Percentiles rank a stretch among this genome's conserved stretches.
phyloP scores from a whole-genome alignment of 176 grass and related monocot species.

The Eragrostis nindensis region DNA sequence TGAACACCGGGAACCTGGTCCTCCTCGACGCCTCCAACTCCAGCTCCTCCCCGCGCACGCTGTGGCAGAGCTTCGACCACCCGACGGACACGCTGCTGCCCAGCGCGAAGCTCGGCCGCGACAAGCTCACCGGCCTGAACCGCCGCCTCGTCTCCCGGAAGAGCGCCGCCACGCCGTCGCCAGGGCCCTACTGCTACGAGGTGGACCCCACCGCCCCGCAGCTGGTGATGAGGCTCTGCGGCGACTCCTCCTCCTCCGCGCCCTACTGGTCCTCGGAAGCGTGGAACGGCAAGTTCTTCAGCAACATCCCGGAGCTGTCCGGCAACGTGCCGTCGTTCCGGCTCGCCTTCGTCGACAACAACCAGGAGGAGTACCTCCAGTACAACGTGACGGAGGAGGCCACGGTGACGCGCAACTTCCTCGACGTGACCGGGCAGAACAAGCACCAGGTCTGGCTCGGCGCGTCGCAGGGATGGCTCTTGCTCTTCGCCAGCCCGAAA shows the following conservation, averaged over 20 bases:
- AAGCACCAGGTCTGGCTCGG: constrained; percentile 39
- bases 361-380: constrained; percentile 34
- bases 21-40: constrained; percentile 35
- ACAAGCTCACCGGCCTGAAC: constrained; percentile 42
- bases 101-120: constrained; percentile 39
- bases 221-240: constrained; percentile 45
- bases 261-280: constrained; percentile 33
- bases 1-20: constrained; percentile 54
- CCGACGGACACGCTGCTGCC: constrained; percentile 42
- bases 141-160: constrained; percentile 28
- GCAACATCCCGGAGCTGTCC: constrained; percentile 34
- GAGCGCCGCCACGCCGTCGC: constrained; percentile 29
- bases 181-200: constrained; percentile 43
- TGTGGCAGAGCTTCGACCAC: constrained; percentile 54
- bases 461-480: constrained; percentile 8
- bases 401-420: constrained; percentile 34
- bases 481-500: constrained; percentile 34
- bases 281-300: constrained; percentile 44
- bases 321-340: background rate
- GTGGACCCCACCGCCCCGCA: constrained; percentile 34
- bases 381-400: constrained; percentile 8
- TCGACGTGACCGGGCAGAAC: constrained; percentile 43
- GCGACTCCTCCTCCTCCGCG: background rate
- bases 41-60: background rate
- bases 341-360: constrained; percentile 34